Evolutionary conservation across 176 grass and related monocot species (phyloP), one percentile per base, ranked within the genome.

Genomic region (Secale cereale): DNA sequence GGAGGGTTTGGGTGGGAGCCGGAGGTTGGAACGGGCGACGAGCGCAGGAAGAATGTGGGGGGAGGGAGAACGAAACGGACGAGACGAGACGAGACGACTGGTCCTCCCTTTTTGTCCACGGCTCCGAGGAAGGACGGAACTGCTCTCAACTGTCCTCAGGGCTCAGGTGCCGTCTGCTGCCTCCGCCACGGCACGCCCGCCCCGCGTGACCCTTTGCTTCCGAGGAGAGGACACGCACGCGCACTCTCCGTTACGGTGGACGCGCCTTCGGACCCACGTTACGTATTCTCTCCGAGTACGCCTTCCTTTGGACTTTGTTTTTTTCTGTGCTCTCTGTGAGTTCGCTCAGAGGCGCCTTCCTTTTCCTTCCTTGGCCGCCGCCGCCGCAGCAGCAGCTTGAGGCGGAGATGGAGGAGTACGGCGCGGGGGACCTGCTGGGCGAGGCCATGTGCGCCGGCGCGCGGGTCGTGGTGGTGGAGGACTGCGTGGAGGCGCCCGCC

Each of bases 401-500:
- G 46, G 65, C 11, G n/a, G 40, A 27, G 56, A 92, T 91, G 85
- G 81, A 87, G 60, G 85, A 77, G 28, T 65, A 80, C 60, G 76
- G 85, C 0, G 61, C 19, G 8, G 80, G 69, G 4, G 81, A 88
- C 83, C 88, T 95, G 4, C 77, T 95, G 32, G 77, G 85, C 39
- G 90, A 95, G 86, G 83, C 93, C 3, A 87, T 95, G 50, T 81
- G 88, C 30, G 77, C 79, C 29, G 88, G 76, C 3, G 59, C 79
- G 76, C 83, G 88, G 10, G 83, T 92, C n/a, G 86, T 90, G 76
- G 71, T 95, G 71, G 86, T 95, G 59, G 85, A 82, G 86, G 93
- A 95, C 72, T 84, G 93, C 83, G 93, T 95, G 46, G 90, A 92
- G 77, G 87, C 88, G 10, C 87, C 86, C 17, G 90, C 80, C 20